phyloP scores from a whole-genome alignment of 1,139 yeast genomes.

The Kluyveromyces marxianus region DNA sequence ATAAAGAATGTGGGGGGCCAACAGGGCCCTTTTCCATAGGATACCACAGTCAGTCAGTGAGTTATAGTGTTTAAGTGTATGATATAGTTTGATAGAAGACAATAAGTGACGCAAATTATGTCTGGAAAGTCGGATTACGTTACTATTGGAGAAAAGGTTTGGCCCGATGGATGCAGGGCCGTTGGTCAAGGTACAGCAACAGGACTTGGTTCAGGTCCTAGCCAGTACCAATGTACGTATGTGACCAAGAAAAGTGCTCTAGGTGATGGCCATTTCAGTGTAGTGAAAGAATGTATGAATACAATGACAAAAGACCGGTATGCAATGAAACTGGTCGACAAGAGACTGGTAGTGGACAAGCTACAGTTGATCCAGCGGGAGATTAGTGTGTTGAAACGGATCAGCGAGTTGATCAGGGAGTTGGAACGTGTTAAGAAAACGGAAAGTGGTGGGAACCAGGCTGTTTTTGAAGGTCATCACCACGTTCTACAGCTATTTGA shows the following conservation, averaged over 20 bases:
- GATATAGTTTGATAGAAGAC: no score
- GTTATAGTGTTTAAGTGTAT: no score
- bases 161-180: not conserved
- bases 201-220: not conserved
- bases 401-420: slow-evolving; percentile 21
- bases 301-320: slow-evolving; percentile 23
- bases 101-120: no score
- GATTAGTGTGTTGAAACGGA: slow-evolving; percentile 20
- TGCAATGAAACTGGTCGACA: slow-evolving; percentile 30
- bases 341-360: slow-evolving; percentile 22
- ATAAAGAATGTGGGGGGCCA: no score
- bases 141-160: slow-evolving; percentile 1
- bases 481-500: slow-evolving; percentile 60
- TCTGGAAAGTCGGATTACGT: no score
- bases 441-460: slow-evolving; percentile 3
- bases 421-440: slow-evolving; percentile 12
- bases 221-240: slow-evolving; percentile 21
- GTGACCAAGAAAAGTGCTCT: slow-evolving; percentile 20
- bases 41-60: no score
- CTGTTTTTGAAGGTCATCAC: slow-evolving; percentile 38
- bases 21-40: no score
- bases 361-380: slow-evolving; percentile 29
- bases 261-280: slow-evolving; percentile 32
- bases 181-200: not conserved
- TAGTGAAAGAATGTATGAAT: slow-evolving; percentile 30